Conservation (phyloP, 495 filamentous ascomycete genomes). For the Penicillium subrubescens region DNA sequence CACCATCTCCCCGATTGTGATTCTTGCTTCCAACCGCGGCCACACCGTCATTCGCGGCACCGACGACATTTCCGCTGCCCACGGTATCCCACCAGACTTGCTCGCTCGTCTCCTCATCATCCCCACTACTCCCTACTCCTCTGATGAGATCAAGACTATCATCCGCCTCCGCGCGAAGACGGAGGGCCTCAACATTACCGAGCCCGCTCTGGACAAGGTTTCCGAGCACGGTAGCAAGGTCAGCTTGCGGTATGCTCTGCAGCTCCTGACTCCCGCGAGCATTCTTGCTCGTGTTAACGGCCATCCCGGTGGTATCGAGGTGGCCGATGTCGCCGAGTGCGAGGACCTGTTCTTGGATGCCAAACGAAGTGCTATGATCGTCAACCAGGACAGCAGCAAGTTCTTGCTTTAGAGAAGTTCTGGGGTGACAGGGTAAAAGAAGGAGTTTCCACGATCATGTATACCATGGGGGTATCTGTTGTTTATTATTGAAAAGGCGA, state of each 20-base stretch:
- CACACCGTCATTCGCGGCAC: conserved; percentile 86
- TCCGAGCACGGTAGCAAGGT: conserved; percentile 82
- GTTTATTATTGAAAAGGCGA: conserved; percentile 35
- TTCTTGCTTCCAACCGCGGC: conserved; percentile 95
- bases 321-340: conserved; percentile 84
- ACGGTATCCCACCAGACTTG: conserved; percentile 92
- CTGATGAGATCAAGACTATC: conserved; percentile 87
- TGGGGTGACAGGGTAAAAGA: conserved; percentile 4
- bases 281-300: conserved; percentile 72
- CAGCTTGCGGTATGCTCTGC: conserved; percentile 88
- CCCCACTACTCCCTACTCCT: conserved; percentile 82
- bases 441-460: conserved; percentile 28
- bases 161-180: conserved; percentile 78
- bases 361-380: conserved; percentile 73
- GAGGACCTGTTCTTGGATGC: conserved; percentile 90
- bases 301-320: conserved; percentile 68
- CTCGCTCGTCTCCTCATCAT: conserved; percentile 92
- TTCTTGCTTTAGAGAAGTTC: conserved; percentile 54
- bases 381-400: conserved; percentile 62
- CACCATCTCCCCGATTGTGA: conserved; percentile 90
- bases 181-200: conserved; percentile 77
- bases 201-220: conserved; percentile 82
- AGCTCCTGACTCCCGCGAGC: conserved; percentile 84
- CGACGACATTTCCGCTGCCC: conserved; percentile 78
- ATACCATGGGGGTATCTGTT: conserved; percentile 30